Base-by-base conservation (phyloP, 2,329 filamentous ascomycete genomes). In the Ceratocystis colombiana region DNA sequence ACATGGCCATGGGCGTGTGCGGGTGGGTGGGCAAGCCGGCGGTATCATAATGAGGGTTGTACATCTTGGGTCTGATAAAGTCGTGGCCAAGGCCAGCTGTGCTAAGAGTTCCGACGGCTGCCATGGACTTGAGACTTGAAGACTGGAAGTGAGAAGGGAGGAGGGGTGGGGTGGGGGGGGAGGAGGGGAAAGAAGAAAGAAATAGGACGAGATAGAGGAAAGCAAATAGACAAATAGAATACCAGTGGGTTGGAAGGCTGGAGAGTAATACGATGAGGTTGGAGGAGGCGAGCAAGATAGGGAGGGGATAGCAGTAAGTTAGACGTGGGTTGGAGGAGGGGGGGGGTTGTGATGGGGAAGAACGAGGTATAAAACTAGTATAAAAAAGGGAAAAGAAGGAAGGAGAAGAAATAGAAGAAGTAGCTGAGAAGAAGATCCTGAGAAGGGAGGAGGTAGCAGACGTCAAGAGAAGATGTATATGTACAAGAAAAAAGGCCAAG, bases 21-120 rank as follows among this genome's bases (percentile, higher is more conserved):
- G 53, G 5, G 53, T 65, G 59, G 17, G 53, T 30, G 53, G 53
- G n/a, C 10, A 65, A 48, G 25, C 57, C 55, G 41, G 55, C 30
- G 15, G 30, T 22, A 15, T 53, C 44, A 48, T 68, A 68, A 41
- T 65, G 63, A 5, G 53, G 53, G 53, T 46, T 41, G 57, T 65
- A 68, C 66, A 68, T 68, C 45, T 68, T 68, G 64, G 55, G 45
- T 46, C 64, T 55, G 48, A 59, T 44, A 44, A 68, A 68, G 61
- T 68, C 66, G 66, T 68, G 66, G 64, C 63, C 59, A 59, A 65
- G 66, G 15, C 63, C 64, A 44, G 64, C 48, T 53, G 63, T 62
- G 15, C 63, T 57, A 33, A 65, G 57, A 7, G 66, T 68, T 46
- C 62, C 65, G 33, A 66, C 55, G 55, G 55, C 66, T 59, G 66